Base-by-base conservation (phyloP, 345 rosid genomes). In the Cochlearia excelsa region DNA sequence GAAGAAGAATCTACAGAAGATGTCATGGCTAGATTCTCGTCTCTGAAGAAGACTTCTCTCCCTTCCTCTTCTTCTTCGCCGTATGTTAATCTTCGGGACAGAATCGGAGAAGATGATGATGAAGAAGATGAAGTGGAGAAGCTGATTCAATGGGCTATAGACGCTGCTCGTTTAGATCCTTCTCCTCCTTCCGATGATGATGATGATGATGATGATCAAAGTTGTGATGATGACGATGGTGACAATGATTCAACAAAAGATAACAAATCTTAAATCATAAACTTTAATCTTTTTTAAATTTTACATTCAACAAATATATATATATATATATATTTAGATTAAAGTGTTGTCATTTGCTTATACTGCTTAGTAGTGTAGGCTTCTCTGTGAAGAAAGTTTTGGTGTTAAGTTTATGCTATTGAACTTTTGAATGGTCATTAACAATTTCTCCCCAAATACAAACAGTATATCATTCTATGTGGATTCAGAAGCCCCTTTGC, bases 81-180 rank as follows among this genome's bases (percentile, higher is more conserved):
- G 47, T 56, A 46, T 28, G 37, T 56, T 30, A 1, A 11, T 23
- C 26, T 23, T 53, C 61, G 30, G 11, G 26, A 35, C 38, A 35
- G 57, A 47, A 44, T 37, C 9, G 48, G 63, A 57, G 55, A 65
- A 30, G 69, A 73, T 1, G 45, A 26, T 9, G 75, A 80, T 3
- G 84, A 80, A 31, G 91, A 81, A 2, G 89, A 75, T 35, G 82
- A 87, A 72, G 96, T 90, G 16, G 88, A 85, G 75, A 90, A 84
- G 75, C 59, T 85, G 53, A 84, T 87, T 28, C 82, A 65, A 8
- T 90, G 97, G 96, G 96, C 97, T 39, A 72, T 61, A 43, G 95
- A 90, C 54, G 87, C 94, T 33, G 91, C 91, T 26, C 89, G 88
- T 51, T 86, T 91, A 48, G 91, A 91, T 59, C 91, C 86, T 23